Evolutionary conservation across 2,329 filamentous ascomycete genomes (phyloP).

Genomic region (Monilinia aucupariae): DNA sequence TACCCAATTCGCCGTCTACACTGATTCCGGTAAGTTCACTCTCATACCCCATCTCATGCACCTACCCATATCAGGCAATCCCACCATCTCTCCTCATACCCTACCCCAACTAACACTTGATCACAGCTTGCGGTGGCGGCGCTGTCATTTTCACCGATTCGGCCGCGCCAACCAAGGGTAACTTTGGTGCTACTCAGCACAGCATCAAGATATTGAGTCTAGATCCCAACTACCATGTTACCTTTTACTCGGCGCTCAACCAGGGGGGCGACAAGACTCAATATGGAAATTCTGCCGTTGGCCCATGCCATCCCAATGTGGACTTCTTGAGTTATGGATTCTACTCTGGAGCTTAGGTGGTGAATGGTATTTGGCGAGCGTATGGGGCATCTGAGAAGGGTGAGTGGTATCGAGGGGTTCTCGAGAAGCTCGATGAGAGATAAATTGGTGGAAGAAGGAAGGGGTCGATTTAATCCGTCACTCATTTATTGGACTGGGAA

Average conservation of each 20-base stretch:
- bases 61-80: too few relatives aligned
- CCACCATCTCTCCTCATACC: background rate
- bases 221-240: background rate
- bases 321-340: background rate
- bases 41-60: background rate
- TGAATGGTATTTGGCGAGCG: background rate
- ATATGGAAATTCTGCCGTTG: background rate
- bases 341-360: background rate
- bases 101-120: background rate
- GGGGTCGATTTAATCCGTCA: background rate
- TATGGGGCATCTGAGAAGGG: background rate
- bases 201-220: slow-evolving; percentile 5
- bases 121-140: background rate
- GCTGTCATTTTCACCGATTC: background rate
- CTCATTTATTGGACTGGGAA: background rate
- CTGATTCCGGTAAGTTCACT: background rate
- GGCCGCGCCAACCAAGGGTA: background rate
- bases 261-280: slow-evolving; percentile 2
- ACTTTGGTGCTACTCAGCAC: slow-evolving; percentile 4
- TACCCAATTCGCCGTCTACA: slow-evolving; percentile 9
- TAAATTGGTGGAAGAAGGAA: background rate
- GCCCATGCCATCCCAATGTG: background rate
- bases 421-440: too few relatives aligned
- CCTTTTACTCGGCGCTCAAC: background rate
- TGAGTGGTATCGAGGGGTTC: background rate